Conservation (phyloP, 345 rosid species). For the Eucalyptus virginea region DNA sequence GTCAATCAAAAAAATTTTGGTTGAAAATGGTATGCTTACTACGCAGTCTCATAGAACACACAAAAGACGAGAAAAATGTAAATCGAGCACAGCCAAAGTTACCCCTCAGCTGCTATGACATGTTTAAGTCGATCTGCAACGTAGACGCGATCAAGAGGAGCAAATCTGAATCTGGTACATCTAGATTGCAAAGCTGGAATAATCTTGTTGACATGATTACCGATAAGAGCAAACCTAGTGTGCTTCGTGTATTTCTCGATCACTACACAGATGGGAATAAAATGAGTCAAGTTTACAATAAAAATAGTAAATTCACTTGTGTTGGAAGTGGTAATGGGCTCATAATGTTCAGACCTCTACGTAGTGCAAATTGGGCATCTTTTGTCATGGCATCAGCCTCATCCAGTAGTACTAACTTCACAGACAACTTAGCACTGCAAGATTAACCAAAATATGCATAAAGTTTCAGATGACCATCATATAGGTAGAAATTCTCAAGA, state of each 20-base stretch:
- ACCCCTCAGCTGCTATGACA: slow-evolving; percentile 78
- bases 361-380: slow-evolving; percentile 98
- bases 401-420: slow-evolving; percentile 86
- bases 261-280: slow-evolving; percentile 26
- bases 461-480: not conserved
- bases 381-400: slow-evolving; percentile 99
- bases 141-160: slow-evolving; percentile 78
- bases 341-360: slow-evolving; percentile 64
- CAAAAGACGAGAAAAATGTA: not conserved
- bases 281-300: not conserved
- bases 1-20: not conserved
- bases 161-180: slow-evolving; percentile 92
- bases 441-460: not conserved
- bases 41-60: not conserved
- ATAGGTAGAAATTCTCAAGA: not conserved
- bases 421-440: slow-evolving; percentile 55
- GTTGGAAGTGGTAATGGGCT: slow-evolving; percentile 12
- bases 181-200: slow-evolving; percentile 97
- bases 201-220: slow-evolving; percentile 94
- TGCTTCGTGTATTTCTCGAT: slow-evolving; percentile 95
- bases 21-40: not conserved
- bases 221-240: slow-evolving; percentile 88
- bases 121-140: slow-evolving; percentile 74
- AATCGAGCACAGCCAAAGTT: not conserved
- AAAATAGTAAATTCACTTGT: not conserved